These are phyloP conservation scores for Epichloe gansuensis DNA, from an alignment of 2,329 filamentous ascomycete species.

Conservation along the genomic window DNA sequence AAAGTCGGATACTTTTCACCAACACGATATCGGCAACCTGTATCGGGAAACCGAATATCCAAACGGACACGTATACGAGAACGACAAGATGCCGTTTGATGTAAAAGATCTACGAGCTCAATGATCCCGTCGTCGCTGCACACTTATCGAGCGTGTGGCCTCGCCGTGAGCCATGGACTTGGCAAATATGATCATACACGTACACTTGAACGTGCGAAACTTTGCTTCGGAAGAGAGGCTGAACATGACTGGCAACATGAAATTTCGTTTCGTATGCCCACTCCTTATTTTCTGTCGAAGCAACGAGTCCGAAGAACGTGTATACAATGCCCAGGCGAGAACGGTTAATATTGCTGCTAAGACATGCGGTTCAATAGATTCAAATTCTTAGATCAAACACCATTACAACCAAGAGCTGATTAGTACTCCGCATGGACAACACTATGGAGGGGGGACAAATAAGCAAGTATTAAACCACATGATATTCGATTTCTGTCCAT, in stretches of 20 bases:
- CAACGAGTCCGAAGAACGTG: too few relatives aligned
- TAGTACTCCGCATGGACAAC: neutral
- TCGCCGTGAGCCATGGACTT: neutral
- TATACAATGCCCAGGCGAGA: neutral
- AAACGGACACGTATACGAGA: constrained; percentile 56
- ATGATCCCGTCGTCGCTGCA: neutral
- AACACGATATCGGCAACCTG: constrained; percentile 51
- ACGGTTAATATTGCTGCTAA: too few relatives aligned
- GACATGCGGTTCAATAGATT: neutral
- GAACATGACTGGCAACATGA: neutral
- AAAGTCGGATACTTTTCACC: constrained; percentile 74
- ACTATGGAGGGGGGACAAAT: neutral
- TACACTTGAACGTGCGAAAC: neutral
- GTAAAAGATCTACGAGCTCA: constrained; percentile 37
- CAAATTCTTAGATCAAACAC: neutral
- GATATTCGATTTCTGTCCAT: neutral
- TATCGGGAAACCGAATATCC: constrained; percentile 64
- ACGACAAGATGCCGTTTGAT: constrained; percentile 47
- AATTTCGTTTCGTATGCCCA: neutral
- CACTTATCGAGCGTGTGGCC: neutral
- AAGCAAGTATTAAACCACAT: neutral
- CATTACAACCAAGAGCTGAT: neutral
- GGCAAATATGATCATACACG: neutral
- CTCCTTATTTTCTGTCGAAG: neutral
- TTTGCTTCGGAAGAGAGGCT: neutral